Conservation (phyloP, 2,329 filamentous ascomycete species). For the Chaetomium sp. region DNA sequence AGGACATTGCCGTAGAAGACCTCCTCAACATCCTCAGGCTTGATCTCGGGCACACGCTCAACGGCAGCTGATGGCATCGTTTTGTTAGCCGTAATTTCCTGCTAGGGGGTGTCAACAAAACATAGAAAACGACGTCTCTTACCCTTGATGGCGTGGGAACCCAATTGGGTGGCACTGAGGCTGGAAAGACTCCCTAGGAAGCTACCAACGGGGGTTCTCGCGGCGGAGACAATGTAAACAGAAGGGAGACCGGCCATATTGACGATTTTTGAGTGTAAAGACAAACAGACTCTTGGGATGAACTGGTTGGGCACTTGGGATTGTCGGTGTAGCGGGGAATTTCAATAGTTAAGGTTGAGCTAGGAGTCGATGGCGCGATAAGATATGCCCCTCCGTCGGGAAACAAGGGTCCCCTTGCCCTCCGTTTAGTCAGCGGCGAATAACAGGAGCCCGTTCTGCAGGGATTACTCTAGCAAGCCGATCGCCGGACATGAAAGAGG, state of each 20-base stretch:
- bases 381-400: constrained; percentile 23
- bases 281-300: constrained; percentile 9
- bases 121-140: constrained; percentile 35
- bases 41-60: constrained; percentile 81
- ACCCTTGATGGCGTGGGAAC: constrained; percentile 92
- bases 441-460: constrained; percentile 7
- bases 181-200: constrained; percentile 94
- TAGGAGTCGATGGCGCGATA: constrained; percentile 14
- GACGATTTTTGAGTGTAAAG: constrained; percentile 20
- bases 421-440: constrained; percentile 13
- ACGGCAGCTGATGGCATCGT: constrained; percentile 62
- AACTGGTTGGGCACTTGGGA: constrained; percentile 22
- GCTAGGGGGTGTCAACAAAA: constrained; percentile 13
- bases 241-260: constrained; percentile 77
- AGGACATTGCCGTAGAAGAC: constrained; percentile 98
- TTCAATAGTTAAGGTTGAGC: constrained; percentile 17
- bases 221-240: constrained; percentile 94
- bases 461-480: constrained; percentile 4
- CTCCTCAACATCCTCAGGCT: constrained; percentile 88
- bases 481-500: constrained; percentile 8
- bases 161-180: constrained; percentile 82
- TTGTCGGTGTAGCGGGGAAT: constrained; percentile 28
- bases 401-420: constrained; percentile 9
- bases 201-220: constrained; percentile 87
- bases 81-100: constrained; percentile 22